A percentile compares a stretch with the other conserved stretches of the same genome.
Evolutionary conservation across 2,329 filamentous ascomycete genomes (phyloP).

Genomic region (Neurospora crassa): DNA sequence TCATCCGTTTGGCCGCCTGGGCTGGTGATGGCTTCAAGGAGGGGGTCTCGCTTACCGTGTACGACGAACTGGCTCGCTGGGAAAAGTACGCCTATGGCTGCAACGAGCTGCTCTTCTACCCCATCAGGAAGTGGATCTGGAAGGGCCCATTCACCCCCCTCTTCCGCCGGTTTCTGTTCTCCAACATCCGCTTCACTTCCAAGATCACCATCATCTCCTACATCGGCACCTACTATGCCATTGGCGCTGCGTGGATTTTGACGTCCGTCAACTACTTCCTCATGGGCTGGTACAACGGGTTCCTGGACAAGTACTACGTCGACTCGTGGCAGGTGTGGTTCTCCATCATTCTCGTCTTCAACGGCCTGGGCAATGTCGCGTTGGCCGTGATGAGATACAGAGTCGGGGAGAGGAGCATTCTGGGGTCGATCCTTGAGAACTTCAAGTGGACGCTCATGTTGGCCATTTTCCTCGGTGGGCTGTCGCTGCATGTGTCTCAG

Average conservation of each 20-base stretch:
- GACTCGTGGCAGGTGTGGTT: slow-evolving; percentile 75
- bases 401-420: slow-evolving; percentile 51
- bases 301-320: slow-evolving; percentile 71
- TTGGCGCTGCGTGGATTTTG: slow-evolving; percentile 66
- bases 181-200: slow-evolving; percentile 63
- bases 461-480: slow-evolving; percentile 72
- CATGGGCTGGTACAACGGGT: slow-evolving; percentile 67
- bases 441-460: slow-evolving; percentile 68
- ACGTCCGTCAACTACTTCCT: slow-evolving; percentile 67
- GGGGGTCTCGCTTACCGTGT: slow-evolving; percentile 74
- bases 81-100: slow-evolving; percentile 83
- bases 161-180: slow-evolving; percentile 64
- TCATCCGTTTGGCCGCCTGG: slow-evolving; percentile 64
- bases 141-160: slow-evolving; percentile 70
- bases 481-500: slow-evolving; percentile 72
- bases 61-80: slow-evolving; percentile 77
- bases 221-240: slow-evolving; percentile 73
- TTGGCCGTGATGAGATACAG: slow-evolving; percentile 67
- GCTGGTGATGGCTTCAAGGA: slow-evolving; percentile 72
- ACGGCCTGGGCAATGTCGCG: slow-evolving; percentile 62
- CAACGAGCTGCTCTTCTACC: slow-evolving; percentile 74
- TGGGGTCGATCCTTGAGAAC: slow-evolving; percentile 50
- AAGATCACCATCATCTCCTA: slow-evolving; percentile 71
- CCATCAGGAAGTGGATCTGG: slow-evolving; percentile 61
- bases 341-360: slow-evolving; percentile 70